phyloP scores from a whole-genome alignment of 495 filamentous ascomycete genomes.

The Achaetomiella virescens region DNA sequence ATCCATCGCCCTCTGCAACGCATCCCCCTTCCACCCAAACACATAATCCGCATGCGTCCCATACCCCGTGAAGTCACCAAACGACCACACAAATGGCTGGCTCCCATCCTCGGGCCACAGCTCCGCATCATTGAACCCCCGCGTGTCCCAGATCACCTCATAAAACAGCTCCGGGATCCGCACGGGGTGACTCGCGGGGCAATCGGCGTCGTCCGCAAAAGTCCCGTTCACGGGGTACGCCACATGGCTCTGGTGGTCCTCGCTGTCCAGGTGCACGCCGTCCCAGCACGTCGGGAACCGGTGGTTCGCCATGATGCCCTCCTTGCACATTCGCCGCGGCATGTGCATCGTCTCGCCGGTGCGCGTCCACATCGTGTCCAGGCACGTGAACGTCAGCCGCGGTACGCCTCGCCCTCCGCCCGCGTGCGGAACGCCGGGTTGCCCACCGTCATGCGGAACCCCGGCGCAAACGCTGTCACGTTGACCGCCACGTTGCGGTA shows the following conservation, averaged over 20 bases:
- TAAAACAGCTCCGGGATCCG: slow-evolving; percentile 36
- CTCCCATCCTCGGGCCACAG: slow-evolving; percentile 39
- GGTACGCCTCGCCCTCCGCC: slow-evolving; percentile 29
- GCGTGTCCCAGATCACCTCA: slow-evolving; percentile 39
- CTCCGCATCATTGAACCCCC: slow-evolving; percentile 30
- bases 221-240: slow-evolving; percentile 32
- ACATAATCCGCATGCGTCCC: slow-evolving; percentile 40
- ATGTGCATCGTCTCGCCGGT: slow-evolving; percentile 30
- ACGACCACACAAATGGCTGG: slow-evolving; percentile 47
- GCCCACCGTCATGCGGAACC: slow-evolving; percentile 71
- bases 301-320: slow-evolving; percentile 39
- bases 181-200: slow-evolving; percentile 32
- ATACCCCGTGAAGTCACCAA: slow-evolving; percentile 35
- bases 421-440: slow-evolving; percentile 42
- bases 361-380: slow-evolving; percentile 28
- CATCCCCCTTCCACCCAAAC: slow-evolving; percentile 39
- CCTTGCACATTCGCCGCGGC: slow-evolving; percentile 29
- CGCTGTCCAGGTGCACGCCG: slow-evolving; percentile 27
- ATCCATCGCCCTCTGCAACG: slow-evolving; percentile 37
- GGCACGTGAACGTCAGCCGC: slow-evolving; percentile 40
- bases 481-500: slow-evolving; percentile 24
- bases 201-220: slow-evolving; percentile 27
- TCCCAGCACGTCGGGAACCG: slow-evolving; percentile 33
- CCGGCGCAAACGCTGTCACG: slow-evolving; percentile 44
- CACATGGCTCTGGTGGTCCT: slow-evolving; percentile 37